Evolutionary conservation across 495 filamentous ascomycete species (phyloP).

Genomic region (Viridothelium virens): DNA sequence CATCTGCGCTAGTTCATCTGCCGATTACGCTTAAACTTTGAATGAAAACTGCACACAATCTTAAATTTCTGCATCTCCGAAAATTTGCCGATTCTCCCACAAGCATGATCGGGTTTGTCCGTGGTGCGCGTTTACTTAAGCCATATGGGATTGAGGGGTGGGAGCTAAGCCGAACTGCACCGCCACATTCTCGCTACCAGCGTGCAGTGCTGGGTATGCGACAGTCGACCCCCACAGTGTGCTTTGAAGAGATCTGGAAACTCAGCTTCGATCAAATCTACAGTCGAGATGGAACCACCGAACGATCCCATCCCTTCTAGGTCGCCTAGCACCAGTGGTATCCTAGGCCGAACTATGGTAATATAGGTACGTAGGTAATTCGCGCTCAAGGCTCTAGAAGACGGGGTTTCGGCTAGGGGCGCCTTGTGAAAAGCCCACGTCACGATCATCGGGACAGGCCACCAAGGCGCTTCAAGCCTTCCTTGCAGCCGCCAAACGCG

Average conservation of each 20-base stretch:
- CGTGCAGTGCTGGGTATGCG: too few relatives aligned
- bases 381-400: background rate
- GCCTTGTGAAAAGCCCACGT: background rate
- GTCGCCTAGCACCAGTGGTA: too few relatives aligned
- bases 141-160: background rate
- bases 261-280: too few relatives aligned
- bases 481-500: constrained; percentile 1
- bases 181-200: background rate
- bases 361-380: too few relatives aligned
- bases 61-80: background rate
- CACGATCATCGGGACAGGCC: background rate
- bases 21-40: background rate
- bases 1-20: too few relatives aligned
- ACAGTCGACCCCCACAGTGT: too few relatives aligned
- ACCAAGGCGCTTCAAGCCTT: background rate
- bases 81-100: background rate
- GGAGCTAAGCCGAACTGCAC: background rate
- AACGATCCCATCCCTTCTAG: too few relatives aligned
- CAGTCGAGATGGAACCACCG: too few relatives aligned
- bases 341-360: too few relatives aligned
- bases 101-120: background rate
- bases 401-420: background rate
- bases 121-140: background rate
- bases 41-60: background rate
- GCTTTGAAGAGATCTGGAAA: too few relatives aligned